These are phyloP conservation scores for Karstenula rhodostoma DNA, from an alignment of 2,329 filamentous ascomycete species.

Conservation along the genomic window DNA sequence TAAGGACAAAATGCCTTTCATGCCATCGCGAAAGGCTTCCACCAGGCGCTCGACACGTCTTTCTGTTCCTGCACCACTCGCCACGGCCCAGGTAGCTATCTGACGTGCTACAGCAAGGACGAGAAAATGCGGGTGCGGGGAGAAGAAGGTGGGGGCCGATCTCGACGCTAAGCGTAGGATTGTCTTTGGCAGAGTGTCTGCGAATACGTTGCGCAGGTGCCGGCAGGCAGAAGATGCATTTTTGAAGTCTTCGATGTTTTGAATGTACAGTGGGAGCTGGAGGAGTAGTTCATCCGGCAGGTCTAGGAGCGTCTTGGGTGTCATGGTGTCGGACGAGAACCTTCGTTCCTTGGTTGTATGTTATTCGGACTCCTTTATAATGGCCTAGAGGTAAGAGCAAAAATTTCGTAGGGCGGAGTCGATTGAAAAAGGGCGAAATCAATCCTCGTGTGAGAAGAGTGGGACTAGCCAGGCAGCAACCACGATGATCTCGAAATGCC, in stretches of 20 bases:
- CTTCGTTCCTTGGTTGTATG: not conserved
- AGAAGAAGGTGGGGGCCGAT: constrained; percentile 11
- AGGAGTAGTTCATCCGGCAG: constrained; percentile 7
- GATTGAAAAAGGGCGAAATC: not conserved
- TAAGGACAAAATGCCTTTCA: not conserved
- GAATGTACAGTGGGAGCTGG: not conserved
- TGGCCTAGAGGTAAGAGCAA: too few relatives aligned
- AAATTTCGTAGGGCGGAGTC: not conserved
- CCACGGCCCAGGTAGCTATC: not conserved
- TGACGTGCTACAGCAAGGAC: constrained; percentile 4
- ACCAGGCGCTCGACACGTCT: not conserved
- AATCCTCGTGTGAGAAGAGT: not conserved
- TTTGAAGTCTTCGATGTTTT: constrained; percentile 6
- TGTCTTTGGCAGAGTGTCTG: constrained; percentile 6
- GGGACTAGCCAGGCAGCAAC: not conserved
- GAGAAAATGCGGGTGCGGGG: constrained; percentile 6
- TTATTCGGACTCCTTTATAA: not conserved
- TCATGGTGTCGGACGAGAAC: not conserved
- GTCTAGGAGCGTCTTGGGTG: not conserved
- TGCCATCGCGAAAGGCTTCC: constrained; percentile 1
- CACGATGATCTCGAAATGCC: not conserved
- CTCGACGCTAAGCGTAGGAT: constrained; percentile 5
- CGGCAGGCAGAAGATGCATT: not conserved
- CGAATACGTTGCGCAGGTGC: not conserved
- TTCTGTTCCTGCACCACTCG: not conserved